Conservation (phyloP, 2,329 filamentous ascomycete genomes). For the Endocalyx cinctus region DNA sequence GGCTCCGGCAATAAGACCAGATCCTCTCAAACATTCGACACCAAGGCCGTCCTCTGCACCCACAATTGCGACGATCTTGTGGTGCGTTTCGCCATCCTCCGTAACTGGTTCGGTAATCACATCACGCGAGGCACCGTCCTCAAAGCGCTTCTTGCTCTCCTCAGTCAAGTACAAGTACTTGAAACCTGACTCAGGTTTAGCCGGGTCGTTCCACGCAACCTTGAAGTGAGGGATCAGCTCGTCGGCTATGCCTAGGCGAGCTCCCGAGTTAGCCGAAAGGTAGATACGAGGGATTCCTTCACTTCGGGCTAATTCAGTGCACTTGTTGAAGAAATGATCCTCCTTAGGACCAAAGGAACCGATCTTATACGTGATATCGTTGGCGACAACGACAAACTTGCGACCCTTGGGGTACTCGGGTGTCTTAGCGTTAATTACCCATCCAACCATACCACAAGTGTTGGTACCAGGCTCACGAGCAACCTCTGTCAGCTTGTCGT, state of each 20-base stretch:
- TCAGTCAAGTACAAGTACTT: conserved; percentile 94
- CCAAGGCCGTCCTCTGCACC: conserved; percentile 93
- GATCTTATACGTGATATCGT: conserved; percentile 99
- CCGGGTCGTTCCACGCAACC: conserved; percentile 87
- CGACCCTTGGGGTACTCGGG: conserved; percentile 92
- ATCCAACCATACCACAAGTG: conserved; percentile 96
- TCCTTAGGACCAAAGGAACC: conserved; percentile 95
- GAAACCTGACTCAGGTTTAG: conserved; percentile 82
- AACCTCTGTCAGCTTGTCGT: conserved; percentile 87
- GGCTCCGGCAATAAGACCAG: conserved; percentile 95
- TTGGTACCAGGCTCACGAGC: conserved; percentile 94
- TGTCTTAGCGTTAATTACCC: conserved; percentile 90
- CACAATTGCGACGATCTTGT: conserved; percentile 91
- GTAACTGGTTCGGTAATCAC: conserved; percentile 84
- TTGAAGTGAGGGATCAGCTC: conserved; percentile 97
- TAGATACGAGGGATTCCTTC: conserved; percentile 96
- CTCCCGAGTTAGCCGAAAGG: conserved; percentile 97
- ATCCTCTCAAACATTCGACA: conserved; percentile 95
- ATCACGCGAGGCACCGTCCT: conserved; percentile 67
- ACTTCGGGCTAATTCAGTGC: conserved; percentile 90
- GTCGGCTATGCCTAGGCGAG: conserved; percentile 91
- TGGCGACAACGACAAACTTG: conserved; percentile 93
- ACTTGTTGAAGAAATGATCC: conserved; percentile 98
- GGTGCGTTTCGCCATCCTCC: conserved; percentile 82
- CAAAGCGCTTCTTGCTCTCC: conserved; percentile 80